Conservation (phyloP, 2,329 filamentous ascomycete species). For the Metarhizium brunneum region DNA sequence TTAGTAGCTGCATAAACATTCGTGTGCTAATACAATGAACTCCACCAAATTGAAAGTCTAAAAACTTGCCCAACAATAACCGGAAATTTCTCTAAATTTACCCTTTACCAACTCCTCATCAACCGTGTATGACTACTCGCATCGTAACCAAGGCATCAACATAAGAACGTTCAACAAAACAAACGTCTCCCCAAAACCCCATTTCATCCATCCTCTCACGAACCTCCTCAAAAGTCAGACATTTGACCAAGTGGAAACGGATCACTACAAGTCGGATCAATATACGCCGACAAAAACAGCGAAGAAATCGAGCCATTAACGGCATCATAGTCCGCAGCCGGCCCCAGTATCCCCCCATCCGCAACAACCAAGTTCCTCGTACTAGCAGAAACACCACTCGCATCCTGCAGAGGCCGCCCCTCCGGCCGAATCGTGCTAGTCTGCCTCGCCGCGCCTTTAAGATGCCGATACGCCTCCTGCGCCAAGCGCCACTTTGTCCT, state of each 20-base stretch:
- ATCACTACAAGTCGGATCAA: neutral
- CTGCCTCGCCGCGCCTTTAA: neutral
- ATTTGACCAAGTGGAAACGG: neutral
- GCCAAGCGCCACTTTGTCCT: neutral
- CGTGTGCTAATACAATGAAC: no score
- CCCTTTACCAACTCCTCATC: no score
- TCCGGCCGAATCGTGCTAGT: neutral
- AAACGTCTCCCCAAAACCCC: no score
- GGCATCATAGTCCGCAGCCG: neutral
- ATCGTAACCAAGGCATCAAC: no score
- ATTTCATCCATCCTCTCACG: no score
- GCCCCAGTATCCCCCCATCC: neutral
- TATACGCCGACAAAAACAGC: neutral
- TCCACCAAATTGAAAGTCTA: no score
- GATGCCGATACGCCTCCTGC: neutral
- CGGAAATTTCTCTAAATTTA: no score
- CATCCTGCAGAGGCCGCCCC: neutral
- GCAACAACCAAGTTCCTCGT: neutral
- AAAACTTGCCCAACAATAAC: no score
- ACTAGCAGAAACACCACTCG: neutral
- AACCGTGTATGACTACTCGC: no score
- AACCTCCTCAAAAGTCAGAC: neutral
- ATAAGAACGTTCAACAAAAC: no score
- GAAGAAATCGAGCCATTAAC: neutral
- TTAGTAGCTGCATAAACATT: no score